These are phyloP conservation scores for Eudorina sp. DNA, from an alignment of 139 green algal species.

Conservation along the genomic window DNA sequence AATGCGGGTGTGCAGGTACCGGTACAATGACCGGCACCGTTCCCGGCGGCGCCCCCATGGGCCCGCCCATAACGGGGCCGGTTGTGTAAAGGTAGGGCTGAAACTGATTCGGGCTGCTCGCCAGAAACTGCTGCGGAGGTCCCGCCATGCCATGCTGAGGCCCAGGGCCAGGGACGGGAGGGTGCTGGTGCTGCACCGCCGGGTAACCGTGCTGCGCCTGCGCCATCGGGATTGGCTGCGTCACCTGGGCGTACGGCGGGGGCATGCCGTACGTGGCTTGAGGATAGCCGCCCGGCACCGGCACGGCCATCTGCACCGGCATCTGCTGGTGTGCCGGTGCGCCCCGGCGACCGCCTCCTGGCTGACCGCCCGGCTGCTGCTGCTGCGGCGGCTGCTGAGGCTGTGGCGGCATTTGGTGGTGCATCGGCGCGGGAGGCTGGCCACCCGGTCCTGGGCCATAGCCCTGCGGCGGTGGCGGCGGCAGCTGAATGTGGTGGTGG, in stretches of 20 bases:
- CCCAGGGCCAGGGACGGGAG: not conserved
- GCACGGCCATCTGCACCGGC: constrained; percentile 12
- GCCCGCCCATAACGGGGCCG: not conserved
- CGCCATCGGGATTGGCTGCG: not conserved
- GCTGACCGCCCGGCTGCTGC: constrained; percentile 7
- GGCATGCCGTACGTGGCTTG: constrained; percentile 34
- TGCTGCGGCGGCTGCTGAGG: constrained; percentile 6
- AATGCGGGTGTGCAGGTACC: constrained; percentile 3
- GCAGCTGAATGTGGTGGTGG: not conserved
- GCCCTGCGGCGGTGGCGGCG: not conserved
- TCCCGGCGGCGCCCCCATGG: not conserved
- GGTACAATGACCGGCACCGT: not conserved
- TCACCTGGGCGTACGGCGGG: not conserved
- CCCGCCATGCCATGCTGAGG: not conserved
- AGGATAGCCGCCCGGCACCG: not conserved
- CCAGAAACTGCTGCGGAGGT: constrained; percentile 26
- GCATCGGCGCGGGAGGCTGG: not conserved
- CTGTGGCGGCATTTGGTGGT: not conserved
- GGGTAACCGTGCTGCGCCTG: constrained; percentile 18
- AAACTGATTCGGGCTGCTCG: constrained; percentile 43
- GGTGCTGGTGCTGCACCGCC: not conserved
- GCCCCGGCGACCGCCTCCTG: not conserved
- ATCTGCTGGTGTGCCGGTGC: not conserved
- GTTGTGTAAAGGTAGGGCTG: not conserved
- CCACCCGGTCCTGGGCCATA: not conserved